Evolutionary conservation across 768 basidiomycete species (phyloP), one percentile per base, ranked within the genome.

Genomic region (Termitomyces heimii): DNA sequence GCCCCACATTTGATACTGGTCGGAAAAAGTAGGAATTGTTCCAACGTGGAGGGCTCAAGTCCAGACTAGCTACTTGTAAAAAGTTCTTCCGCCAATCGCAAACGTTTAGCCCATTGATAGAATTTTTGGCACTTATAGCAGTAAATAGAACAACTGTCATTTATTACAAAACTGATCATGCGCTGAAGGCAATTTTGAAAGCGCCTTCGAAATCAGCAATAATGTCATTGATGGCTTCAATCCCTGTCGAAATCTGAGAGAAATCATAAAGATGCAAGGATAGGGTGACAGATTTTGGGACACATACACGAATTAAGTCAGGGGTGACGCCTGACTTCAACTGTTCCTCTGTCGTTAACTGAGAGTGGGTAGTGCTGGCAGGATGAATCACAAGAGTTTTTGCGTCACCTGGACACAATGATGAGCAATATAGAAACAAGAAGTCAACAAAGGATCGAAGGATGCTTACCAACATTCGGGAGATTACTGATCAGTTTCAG

Each of bases 341-440:
- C 63, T 84, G 83, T 66, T 92, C 89, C 54, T 77, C 81, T 22
- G 70, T 72, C 0, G 75, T 77, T 48, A 91, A 73, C 68, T 91
- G 88, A 39, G 82, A 75, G 65, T 93, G 90, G 0, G 90, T 92
- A 24, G 91, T 91, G 24, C 81, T 80, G 5, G 84, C 86, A 1
- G 90, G 89, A 64, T 89, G 86, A 57, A 92, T 88, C 40, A 89
- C 85, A 16, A 92, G 79, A 7, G 86, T 89, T 72, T 92, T 90
- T n/a, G 86, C 83, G 58, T 88, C 85, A 28, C 84, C 82, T 77
- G 57, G 24, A 10, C 10, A 34, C 22, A 32, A 49, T 29, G 22
- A 39, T 24, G 31, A 34, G 16, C 34, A 13, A 31, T 28, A 24
- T 49, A 24, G n/a, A 52, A 37, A n/a, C 18, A 34, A 20, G 22